Conservation (phyloP, 257 asterid species). For the Forsythia suspensa region DNA sequence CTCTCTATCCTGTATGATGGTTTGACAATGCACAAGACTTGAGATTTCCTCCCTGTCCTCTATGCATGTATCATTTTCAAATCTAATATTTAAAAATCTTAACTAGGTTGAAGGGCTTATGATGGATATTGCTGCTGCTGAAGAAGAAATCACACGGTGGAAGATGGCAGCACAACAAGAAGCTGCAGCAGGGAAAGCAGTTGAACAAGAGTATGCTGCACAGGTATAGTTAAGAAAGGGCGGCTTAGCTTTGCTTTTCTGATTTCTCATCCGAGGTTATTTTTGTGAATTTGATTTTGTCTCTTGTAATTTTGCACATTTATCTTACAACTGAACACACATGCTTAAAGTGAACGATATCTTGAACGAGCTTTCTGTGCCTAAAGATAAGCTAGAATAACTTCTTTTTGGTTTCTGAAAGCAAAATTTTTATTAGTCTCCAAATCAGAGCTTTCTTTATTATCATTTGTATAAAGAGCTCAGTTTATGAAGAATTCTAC, state of each 20-base stretch:
- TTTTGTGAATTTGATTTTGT: conserved; percentile 15
- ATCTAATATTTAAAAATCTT: conserved; percentile 10
- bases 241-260: conserved; percentile 12
- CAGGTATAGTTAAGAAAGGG: conserved; percentile 50
- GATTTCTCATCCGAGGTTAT: conserved; percentile 18
- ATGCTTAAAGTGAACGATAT: too few species aligned
- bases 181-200: conserved; percentile 96
- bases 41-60: not conserved
- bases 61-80: conserved; percentile 9
- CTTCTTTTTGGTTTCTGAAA: conserved; percentile 20
- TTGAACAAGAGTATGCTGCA: conserved; percentile 71
- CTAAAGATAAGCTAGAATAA: not conserved
- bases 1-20: not conserved
- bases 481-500: not conserved
- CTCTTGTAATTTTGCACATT: too few species aligned
- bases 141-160: conserved; percentile 96
- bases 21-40: conserved; percentile 4
- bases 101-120: conserved; percentile 92
- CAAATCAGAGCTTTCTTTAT: not conserved
- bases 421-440: not conserved
- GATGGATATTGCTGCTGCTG: conserved; percentile 87
- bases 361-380: not conserved
- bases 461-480: not conserved
- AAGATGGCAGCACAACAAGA: conserved; percentile 95
- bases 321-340: too few species aligned